These are phyloP conservation scores for Rubia balearica DNA, from an alignment of 305 asterid species.

Conservation along the genomic window DNA sequence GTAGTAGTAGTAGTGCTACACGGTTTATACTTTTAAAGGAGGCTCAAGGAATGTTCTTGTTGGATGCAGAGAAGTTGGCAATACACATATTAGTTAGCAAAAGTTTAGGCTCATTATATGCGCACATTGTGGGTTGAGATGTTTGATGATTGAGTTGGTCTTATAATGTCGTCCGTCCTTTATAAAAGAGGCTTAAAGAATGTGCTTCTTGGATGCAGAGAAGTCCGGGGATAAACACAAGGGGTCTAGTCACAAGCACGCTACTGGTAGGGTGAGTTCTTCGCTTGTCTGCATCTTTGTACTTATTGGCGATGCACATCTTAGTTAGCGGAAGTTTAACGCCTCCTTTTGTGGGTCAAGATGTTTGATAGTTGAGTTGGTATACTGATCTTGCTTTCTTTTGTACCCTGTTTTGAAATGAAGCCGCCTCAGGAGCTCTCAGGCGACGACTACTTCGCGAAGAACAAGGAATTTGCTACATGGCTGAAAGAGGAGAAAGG, in stretches of 20 bases:
- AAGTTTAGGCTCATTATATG: no score
- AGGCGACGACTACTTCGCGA: constrained; percentile 75
- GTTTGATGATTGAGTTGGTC: background rate
- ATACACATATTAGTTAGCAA: constrained; percentile 9
- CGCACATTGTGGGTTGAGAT: no score
- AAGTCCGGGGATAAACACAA: constrained; percentile 52
- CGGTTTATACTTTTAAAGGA: constrained; percentile 10
- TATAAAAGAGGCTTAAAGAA: constrained; percentile 12
- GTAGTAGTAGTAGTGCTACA: background rate
- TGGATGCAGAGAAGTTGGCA: constrained; percentile 41
- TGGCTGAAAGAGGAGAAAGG: constrained; percentile 83
- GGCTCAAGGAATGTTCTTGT: constrained; percentile 7
- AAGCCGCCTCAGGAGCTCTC: constrained; percentile 52
- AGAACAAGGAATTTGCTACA: constrained; percentile 75
- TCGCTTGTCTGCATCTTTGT: constrained; percentile 1
- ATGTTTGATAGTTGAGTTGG: background rate
- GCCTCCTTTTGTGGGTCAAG: background rate
- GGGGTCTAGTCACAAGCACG: constrained; percentile 46
- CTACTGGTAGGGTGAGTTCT: constrained; percentile 43
- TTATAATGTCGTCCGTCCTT: background rate
- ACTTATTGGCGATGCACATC: background rate
- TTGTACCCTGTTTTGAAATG: constrained; percentile 28
- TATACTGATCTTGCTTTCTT: constrained; percentile 6
- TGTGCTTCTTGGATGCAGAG: constrained; percentile 33
- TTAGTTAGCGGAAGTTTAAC: background rate